Evolutionary conservation across 2,329 filamentous ascomycete genomes (phyloP).

Genomic region (Arthrobotrys iridis): DNA sequence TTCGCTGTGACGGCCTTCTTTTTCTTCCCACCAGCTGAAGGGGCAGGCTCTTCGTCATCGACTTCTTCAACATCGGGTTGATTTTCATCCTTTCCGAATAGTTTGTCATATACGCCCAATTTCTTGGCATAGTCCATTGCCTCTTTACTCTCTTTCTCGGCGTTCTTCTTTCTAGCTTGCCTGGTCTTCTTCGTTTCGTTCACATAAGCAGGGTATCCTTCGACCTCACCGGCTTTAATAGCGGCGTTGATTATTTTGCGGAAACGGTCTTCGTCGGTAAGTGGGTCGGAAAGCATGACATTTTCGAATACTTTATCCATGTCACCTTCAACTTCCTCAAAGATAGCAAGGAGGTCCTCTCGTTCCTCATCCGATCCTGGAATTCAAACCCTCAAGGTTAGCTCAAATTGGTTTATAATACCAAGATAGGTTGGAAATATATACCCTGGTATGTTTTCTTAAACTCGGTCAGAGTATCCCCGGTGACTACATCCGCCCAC

Average conservation of each 20-base stretch:
- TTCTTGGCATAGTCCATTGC: conserved; percentile 80
- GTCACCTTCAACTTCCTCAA: conserved; percentile 76
- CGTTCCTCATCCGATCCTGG: conserved; percentile 87
- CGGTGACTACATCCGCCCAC: conserved; percentile 78
- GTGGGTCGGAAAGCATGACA: conserved; percentile 85
- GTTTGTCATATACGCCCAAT: conserved; percentile 76
- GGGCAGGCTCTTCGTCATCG: conserved; percentile 46
- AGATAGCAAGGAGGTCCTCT: conserved; percentile 79
- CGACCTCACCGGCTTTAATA: conserved; percentile 75
- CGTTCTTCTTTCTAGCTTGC: conserved; percentile 69
- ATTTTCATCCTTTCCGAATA: conserved; percentile 66
- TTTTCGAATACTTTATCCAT: conserved; percentile 80
- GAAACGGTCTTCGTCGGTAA: conserved; percentile 87
- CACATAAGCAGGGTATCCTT: conserved; percentile 74
- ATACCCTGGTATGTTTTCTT: conserved; percentile 71
- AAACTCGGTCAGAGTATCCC: conserved; percentile 78
- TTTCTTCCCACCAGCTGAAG: conserved; percentile 27
- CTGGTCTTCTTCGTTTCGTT: conserved; percentile 76
- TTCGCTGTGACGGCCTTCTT: conserved; percentile 42
- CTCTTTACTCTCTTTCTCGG: conserved; percentile 74
- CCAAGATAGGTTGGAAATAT: neutral
- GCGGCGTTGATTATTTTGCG: conserved; percentile 81
- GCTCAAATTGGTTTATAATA: neutral
- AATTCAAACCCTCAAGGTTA: conserved; percentile 2
- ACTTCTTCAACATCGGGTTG: conserved; percentile 48